A percentile compares a stretch with the other conserved stretches of the same genome.
phyloP scores from a whole-genome alignment of 2,329 filamentous ascomycete species.

The Orbilia quercus region DNA sequence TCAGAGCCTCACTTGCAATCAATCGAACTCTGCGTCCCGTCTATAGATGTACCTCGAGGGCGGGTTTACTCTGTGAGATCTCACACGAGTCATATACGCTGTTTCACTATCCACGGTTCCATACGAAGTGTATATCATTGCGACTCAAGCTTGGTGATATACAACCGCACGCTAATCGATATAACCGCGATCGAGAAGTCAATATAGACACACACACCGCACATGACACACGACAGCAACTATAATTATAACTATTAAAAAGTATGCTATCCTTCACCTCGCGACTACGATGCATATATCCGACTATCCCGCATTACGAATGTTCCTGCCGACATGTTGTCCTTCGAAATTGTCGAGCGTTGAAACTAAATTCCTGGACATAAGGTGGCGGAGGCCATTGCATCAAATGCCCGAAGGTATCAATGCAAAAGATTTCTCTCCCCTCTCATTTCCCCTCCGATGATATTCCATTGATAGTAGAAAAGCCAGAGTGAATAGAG shows the following conservation, averaged over 20 bases:
- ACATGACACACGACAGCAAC: not conserved
- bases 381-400: slow-evolving; percentile 53
- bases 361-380: slow-evolving; percentile 47
- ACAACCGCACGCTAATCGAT: too few relatives aligned
- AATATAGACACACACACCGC: too few relatives aligned
- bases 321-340: slow-evolving; percentile 57
- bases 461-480: slow-evolving; percentile 51
- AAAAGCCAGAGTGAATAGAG: slow-evolving; percentile 57
- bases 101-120: too few relatives aligned
- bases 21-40: too few relatives aligned
- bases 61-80: too few relatives aligned
- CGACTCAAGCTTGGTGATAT: too few relatives aligned
- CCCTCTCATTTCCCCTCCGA: slow-evolving; percentile 57
- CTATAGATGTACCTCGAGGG: too few relatives aligned
- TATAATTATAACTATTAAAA: not conserved
- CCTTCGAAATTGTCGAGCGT: slow-evolving; percentile 46
- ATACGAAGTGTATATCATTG: too few relatives aligned
- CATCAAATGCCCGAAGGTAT: slow-evolving; percentile 6
- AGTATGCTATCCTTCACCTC: not conserved
- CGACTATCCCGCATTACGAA: not conserved
- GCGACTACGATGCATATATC: not conserved
- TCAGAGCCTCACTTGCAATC: slow-evolving; percentile 14
- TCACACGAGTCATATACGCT: too few relatives aligned
- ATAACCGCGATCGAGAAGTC: too few relatives aligned
- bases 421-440: slow-evolving; percentile 42